Evolutionary conservation across 2,329 filamentous ascomycete species (phyloP).

Genomic region (Aspergillus candidus): DNA sequence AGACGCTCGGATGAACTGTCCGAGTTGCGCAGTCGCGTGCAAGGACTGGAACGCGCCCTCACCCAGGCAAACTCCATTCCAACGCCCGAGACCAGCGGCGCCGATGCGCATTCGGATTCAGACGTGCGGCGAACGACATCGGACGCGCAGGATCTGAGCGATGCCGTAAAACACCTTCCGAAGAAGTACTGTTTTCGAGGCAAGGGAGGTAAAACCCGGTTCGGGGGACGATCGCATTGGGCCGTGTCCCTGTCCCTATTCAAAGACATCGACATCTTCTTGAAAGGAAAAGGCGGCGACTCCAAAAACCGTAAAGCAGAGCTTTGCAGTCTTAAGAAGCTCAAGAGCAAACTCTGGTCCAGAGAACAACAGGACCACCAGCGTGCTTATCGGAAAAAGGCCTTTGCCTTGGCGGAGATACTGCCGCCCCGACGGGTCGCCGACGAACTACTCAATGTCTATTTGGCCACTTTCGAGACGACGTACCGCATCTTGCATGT

Average conservation of each 20-base stretch:
- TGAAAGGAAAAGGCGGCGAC: conserved; percentile 17
- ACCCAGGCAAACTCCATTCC: conserved; percentile 14
- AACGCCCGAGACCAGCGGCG: conserved; percentile 22
- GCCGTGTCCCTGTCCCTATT: conserved; percentile 29
- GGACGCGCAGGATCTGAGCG: conserved; percentile 18
- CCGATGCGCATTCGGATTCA: conserved; percentile 12
- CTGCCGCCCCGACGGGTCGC: conserved; percentile 44
- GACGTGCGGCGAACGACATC: conserved; percentile 2
- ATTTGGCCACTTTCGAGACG: conserved; percentile 53
- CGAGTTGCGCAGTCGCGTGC: conserved; percentile 24
- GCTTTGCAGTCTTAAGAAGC: conserved; percentile 22
- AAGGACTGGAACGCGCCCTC: conserved; percentile 23
- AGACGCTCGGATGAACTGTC: conserved; percentile 23
- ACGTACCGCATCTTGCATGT: conserved; percentile 54
- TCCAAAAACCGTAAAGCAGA: conserved; percentile 18
- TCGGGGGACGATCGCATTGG: conserved; percentile 28
- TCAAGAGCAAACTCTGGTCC: conserved; percentile 24
- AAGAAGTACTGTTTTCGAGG: conserved; percentile 25
- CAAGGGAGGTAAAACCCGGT: conserved; percentile 25
- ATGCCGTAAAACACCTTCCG: conserved; percentile 23
- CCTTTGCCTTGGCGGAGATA: conserved; percentile 26
- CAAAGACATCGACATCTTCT: conserved; percentile 22
- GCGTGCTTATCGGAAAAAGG: conserved; percentile 24
- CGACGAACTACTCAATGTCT: conserved; percentile 48
- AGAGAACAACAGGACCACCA: conserved; percentile 26